Evolutionary conservation across 2,329 filamentous ascomycete species (phyloP), one percentile per base, ranked within the genome.

Genomic region (Stagonosporopsis vannaccii): DNA sequence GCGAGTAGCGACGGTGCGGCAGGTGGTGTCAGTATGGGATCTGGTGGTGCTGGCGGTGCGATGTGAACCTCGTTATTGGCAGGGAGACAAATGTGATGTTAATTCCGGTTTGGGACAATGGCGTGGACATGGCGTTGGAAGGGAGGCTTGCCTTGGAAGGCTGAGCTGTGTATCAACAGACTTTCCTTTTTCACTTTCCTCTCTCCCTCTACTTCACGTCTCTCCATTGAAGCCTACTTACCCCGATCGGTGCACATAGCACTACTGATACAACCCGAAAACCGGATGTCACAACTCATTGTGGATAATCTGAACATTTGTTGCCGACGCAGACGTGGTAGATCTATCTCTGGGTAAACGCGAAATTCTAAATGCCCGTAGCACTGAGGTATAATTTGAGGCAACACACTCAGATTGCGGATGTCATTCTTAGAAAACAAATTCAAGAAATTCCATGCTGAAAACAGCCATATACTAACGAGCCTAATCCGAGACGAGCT

Each of bases 11-110:
- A 37, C 30, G 53, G 59, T 17, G 51, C 56, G 7, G 61, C 56
- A 11, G 61, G 59, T 13, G 59, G 51, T 9, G 48, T 51, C 15
- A 51, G 48, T 28, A 37, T 51, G 32, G 48, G 48, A 7, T 45
- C 56, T 25, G 59, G 40, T 15, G 66, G 59, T n/a, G 35, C 53
- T 13, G 62, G 47, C 6, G 62, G 58, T 22, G 61, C 49, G 20
- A 25, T 45, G 11, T 52, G 15, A 11, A 11, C 20, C 20, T 3
- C 11, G 7, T 12, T 28, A 22, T 12, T 28, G 33, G 8, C 6
- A 28, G 33, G 11, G 26, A 20, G 2, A 19, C 12, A 7, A 25
- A 30, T 11, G 23, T 12, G 8, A 8, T 15, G 2, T 4, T 15
- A 11, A 26, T 36, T 13, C 23, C 23, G 4, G 17, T 15, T 15